Evolutionary conservation across 1,139 yeast genomes (phyloP).

Genomic region (Meyerozyma guilliermondii): DNA sequence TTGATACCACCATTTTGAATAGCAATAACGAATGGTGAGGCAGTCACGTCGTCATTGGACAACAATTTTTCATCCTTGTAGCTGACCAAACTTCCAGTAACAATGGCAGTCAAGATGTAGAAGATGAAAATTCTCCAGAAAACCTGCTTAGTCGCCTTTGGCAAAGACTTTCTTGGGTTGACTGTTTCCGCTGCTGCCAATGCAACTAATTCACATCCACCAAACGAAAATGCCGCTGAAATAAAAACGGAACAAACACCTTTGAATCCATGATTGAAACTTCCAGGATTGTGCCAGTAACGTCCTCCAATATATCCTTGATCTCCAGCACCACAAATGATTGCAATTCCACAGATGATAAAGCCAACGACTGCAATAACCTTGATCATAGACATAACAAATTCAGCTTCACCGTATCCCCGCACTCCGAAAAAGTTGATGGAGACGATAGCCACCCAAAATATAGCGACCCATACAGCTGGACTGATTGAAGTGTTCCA

Average conservation of each 20-base stretch:
- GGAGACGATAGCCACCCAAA: slow-evolving; percentile 30
- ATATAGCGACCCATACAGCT: slow-evolving; percentile 41
- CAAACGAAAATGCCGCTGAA: slow-evolving; percentile 82
- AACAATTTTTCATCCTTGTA: slow-evolving; percentile 32
- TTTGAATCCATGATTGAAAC: slow-evolving; percentile 59
- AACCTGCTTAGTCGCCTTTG: slow-evolving; percentile 70
- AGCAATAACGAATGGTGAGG: slow-evolving; percentile 42
- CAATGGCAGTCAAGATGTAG: slow-evolving; percentile 43
- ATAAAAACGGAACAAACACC: slow-evolving; percentile 83
- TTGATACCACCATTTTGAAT: slow-evolving; percentile 25
- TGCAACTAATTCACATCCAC: slow-evolving; percentile 79
- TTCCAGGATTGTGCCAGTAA: slow-evolving; percentile 40
- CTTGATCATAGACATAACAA: slow-evolving; percentile 34
- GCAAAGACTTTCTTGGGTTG: slow-evolving; percentile 64
- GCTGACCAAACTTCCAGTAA: slow-evolving; percentile 45
- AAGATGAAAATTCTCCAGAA: slow-evolving; percentile 68
- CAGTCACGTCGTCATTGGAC: slow-evolving; percentile 16
- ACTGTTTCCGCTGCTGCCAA: slow-evolving; percentile 81
- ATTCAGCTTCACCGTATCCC: slow-evolving; percentile 46
- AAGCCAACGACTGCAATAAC: slow-evolving; percentile 42
- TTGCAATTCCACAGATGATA: slow-evolving; percentile 32
- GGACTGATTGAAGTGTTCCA: slow-evolving; percentile 36
- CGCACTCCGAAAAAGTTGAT: slow-evolving; percentile 41
- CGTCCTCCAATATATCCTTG: slow-evolving; percentile 15
- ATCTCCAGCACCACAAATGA: slow-evolving; percentile 40